Evolutionary conservation across 2,329 filamentous ascomycete species (phyloP).

Genomic region (Penicillium sp.): DNA sequence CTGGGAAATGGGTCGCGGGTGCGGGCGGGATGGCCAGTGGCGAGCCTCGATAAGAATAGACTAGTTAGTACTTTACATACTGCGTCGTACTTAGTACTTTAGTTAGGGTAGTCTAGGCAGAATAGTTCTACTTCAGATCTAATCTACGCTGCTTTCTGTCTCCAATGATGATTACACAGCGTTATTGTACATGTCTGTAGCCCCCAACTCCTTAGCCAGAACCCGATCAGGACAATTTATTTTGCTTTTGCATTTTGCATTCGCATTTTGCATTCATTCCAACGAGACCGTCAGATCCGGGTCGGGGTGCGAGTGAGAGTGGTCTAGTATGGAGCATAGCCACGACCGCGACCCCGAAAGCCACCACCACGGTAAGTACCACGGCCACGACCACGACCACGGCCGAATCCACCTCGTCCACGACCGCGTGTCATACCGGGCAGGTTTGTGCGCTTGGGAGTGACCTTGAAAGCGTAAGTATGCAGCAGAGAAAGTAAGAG

Average conservation of each 20-base stretch:
- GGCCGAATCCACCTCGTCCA: slow-evolving; percentile 55
- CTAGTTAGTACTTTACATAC: background rate
- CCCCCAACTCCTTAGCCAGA: slow-evolving; percentile 35
- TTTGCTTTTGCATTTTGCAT: too few relatives aligned
- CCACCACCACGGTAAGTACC: slow-evolving; percentile 56
- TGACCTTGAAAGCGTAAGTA: slow-evolving; percentile 58
- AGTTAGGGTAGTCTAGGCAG: too few relatives aligned
- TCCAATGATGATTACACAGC: background rate
- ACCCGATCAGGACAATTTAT: too few relatives aligned
- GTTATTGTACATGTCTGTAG: slow-evolving; percentile 39
- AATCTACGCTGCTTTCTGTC: too few relatives aligned
- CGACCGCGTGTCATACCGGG: slow-evolving; percentile 87
- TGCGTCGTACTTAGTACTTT: background rate
- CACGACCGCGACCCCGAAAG: slow-evolving; percentile 52
- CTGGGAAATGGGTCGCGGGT: too few relatives aligned
- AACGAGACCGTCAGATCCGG: too few relatives aligned
- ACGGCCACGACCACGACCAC: slow-evolving; percentile 56
- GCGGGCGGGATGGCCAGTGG: slow-evolving; percentile 14
- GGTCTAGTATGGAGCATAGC: slow-evolving; percentile 50
- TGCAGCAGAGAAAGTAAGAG: background rate
- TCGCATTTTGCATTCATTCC: too few relatives aligned
- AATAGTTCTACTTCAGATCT: too few relatives aligned
- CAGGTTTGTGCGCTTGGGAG: slow-evolving; percentile 94
- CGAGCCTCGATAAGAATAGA: slow-evolving; percentile 13
- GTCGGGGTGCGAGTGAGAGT: too few relatives aligned